Evolutionary conservation across 768 basidiomycete species (phyloP).

Genomic region (Lentinula guzmanii): DNA sequence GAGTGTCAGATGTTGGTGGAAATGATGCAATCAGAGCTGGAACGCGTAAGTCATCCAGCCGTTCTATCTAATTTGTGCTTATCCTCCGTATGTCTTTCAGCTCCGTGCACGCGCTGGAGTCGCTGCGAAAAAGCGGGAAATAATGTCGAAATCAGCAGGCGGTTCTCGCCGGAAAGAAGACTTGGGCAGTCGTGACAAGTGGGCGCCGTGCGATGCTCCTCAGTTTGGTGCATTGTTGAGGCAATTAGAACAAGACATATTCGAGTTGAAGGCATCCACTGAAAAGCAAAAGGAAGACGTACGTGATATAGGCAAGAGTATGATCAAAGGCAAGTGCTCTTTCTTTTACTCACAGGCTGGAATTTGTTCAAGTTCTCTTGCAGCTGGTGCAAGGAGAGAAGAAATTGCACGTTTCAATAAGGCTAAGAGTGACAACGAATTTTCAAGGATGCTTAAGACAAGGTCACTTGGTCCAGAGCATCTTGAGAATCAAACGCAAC

Average conservation of each 20-base stretch:
- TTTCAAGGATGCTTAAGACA: slow-evolving; percentile 66
- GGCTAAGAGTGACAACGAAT: slow-evolving; percentile 74
- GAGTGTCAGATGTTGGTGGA: slow-evolving; percentile 50
- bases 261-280: slow-evolving; percentile 36
- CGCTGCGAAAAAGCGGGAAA: slow-evolving; percentile 27
- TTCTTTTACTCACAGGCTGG: slow-evolving; percentile 20
- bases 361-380: not conserved
- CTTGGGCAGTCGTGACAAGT: slow-evolving; percentile 41
- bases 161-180: slow-evolving; percentile 37
- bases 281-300: slow-evolving; percentile 34
- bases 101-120: slow-evolving; percentile 34
- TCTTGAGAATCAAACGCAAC: slow-evolving; percentile 70
- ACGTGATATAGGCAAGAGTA: slow-evolving; percentile 53
- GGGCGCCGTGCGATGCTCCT: slow-evolving; percentile 45
- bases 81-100: slow-evolving; percentile 24
- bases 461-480: slow-evolving; percentile 88
- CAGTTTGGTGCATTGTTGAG: slow-evolving; percentile 46
- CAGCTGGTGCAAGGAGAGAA: slow-evolving; percentile 72
- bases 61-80: not conserved
- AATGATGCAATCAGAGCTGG: slow-evolving; percentile 45
- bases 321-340: slow-evolving; percentile 55
- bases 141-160: slow-evolving; percentile 26
- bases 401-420: slow-evolving; percentile 77
- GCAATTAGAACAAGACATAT: slow-evolving; percentile 48
- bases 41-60: slow-evolving; percentile 41